A percentile compares a stretch with the other conserved stretches of the same genome.
These are phyloP conservation scores for Gonium pectorale DNA, from an alignment of 139 green algal genomes.

Conservation along the genomic window DNA sequence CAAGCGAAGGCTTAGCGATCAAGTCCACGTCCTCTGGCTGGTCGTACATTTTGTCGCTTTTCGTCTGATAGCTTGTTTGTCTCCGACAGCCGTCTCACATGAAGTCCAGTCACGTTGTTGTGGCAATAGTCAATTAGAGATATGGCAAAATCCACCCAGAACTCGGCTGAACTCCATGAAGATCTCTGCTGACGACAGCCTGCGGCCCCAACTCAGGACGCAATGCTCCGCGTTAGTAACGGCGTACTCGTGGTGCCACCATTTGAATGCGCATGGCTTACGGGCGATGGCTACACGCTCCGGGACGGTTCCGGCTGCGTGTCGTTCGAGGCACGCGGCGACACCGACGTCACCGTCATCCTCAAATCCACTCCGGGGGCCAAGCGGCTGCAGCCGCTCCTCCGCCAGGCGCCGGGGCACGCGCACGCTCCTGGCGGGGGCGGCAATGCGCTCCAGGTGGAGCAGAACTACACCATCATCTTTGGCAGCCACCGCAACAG, in stretches of 20 bases:
- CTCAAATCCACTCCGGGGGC: conserved; percentile 77
- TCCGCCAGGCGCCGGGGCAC: conserved; percentile 17
- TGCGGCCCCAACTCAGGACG: no score
- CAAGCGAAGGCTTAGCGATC: no score
- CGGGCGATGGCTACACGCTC: conserved; percentile 63
- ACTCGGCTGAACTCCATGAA: no score
- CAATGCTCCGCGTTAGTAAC: conserved; percentile 65
- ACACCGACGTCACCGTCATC: conserved; percentile 87
- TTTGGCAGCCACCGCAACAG: conserved; percentile 89
- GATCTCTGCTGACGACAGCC: no score
- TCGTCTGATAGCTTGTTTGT: no score
- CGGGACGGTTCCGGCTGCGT: conserved; percentile 42
- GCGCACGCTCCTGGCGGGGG: neutral
- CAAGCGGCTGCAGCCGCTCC: conserved; percentile 78
- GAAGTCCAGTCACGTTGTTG: no score
- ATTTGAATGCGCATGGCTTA: conserved; percentile 88
- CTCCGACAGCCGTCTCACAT: no score
- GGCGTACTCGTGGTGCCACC: conserved; percentile 82
- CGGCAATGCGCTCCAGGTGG: conserved; percentile 47
- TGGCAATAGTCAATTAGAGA: no score
- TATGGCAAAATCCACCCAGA: no score
- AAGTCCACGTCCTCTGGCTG: no score
- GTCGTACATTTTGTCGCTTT: no score
- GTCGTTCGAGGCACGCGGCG: conserved; percentile 62
- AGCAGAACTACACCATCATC: conserved; percentile 89